Evolutionary conservation across 2,329 filamentous ascomycete genomes (phyloP).

Genomic region (Penicillium hesseltinei): DNA sequence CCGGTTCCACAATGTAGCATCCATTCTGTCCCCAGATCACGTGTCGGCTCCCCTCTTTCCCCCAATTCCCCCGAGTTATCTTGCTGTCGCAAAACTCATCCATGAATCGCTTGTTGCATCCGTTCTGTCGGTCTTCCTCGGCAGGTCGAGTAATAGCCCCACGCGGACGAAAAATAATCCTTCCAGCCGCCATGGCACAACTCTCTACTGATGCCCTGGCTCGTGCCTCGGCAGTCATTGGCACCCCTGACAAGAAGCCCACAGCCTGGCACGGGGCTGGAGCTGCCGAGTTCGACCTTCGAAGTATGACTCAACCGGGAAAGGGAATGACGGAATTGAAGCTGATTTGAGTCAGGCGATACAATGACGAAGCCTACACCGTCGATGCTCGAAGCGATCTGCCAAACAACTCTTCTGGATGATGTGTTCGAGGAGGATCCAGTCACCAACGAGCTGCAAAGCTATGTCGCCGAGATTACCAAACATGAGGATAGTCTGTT

Average conservation of each 20-base stretch:
- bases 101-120: conserved; percentile 17
- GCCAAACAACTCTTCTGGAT: conserved; percentile 71
- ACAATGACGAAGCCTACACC: conserved; percentile 72
- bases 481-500: conserved; percentile 75
- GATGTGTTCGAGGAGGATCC: conserved; percentile 81
- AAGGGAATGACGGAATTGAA: not conserved
- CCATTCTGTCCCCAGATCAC: not conserved
- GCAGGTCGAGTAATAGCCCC: not conserved
- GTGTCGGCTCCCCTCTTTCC: conserved; percentile 10
- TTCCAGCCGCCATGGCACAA: conserved; percentile 21
- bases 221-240: not conserved
- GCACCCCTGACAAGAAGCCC: conserved; percentile 6
- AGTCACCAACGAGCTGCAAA: conserved; percentile 73
- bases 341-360: conserved; percentile 51
- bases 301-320: conserved; percentile 40
- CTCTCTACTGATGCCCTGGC: conserved; percentile 18
- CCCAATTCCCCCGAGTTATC: not conserved
- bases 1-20: not conserved
- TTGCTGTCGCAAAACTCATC: not conserved
- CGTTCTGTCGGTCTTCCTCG: conserved; percentile 13
- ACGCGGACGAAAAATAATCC: conserved; percentile 3
- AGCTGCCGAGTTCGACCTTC: conserved; percentile 57
- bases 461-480: conserved; percentile 68
- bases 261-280: conserved; percentile 47
- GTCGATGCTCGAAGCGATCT: conserved; percentile 78